phyloP scores from a whole-genome alignment of 371 early-diverging fungal genomes.

The Furculomyces boomerangus region DNA sequence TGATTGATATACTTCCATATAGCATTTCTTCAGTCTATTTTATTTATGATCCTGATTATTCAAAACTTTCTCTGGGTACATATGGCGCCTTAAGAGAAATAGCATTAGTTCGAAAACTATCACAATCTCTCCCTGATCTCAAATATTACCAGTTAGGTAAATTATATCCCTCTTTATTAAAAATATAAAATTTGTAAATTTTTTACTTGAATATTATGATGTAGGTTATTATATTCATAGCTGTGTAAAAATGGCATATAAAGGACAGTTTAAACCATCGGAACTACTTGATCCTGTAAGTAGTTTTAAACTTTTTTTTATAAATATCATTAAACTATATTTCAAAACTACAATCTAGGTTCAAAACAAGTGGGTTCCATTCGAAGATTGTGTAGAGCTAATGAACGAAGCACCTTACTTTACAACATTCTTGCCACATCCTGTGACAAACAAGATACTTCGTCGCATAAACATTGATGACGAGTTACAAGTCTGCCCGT shows the following conservation, averaged over 20 bases:
- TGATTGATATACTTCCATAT: constrained; percentile 73
- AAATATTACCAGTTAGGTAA: constrained; percentile 79
- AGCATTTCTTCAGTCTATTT: constrained; percentile 89
- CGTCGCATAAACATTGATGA: neutral
- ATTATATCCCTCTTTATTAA: constrained; percentile 72
- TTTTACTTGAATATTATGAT: no score
- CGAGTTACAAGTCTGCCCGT: neutral
- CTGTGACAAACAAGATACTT: neutral
- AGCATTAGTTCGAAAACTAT: constrained; percentile 11
- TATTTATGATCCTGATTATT: constrained; percentile 72
- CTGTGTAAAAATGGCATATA: constrained; percentile 87
- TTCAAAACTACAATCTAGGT: neutral
- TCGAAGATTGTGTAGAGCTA: neutral
- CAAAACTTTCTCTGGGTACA: constrained; percentile 54
- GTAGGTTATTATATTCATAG: constrained; percentile 75
- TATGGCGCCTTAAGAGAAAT: constrained; percentile 73
- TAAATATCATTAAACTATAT: neutral
- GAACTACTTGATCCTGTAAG: constrained; percentile 43
- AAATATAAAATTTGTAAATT: no score
- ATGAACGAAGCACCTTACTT: neutral
- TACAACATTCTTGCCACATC: neutral
- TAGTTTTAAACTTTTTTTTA: neutral
- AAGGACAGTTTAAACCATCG: constrained; percentile 68
- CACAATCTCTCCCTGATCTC: constrained; percentile 18
- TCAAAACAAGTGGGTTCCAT: neutral